A percentile compares a stretch with the other conserved stretches of the same genome.
phyloP scores from a whole-genome alignment of 2,329 filamentous ascomycete genomes.

The Blumeria hordei region DNA sequence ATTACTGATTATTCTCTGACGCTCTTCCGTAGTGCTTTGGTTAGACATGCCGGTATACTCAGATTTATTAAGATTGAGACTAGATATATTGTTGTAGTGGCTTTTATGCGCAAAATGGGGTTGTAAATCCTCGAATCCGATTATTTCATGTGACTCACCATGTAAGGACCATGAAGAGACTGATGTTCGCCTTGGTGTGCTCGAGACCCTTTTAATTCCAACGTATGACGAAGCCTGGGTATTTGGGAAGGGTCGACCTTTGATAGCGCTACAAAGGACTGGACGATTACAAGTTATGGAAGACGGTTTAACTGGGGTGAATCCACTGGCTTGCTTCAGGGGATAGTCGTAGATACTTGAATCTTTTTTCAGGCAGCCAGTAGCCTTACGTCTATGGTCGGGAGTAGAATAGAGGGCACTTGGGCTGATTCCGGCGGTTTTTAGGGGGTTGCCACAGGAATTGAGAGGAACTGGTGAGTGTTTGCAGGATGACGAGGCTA shows the following conservation, averaged over 20 bases:
- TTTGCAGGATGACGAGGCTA: no score
- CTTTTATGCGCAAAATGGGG: not conserved
- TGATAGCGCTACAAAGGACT: not conserved
- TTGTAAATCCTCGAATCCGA: constrained; percentile 5
- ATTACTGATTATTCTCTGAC: constrained; percentile 14
- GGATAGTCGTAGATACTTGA: not conserved
- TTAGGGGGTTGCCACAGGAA: not conserved
- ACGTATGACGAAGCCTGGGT: not conserved
- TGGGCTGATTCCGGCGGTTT: not conserved
- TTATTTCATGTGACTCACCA: constrained; percentile 5
- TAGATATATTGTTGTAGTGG: constrained; percentile 9
- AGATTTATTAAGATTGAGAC: constrained; percentile 8
- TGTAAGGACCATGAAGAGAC: not conserved
- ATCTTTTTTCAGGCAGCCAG: not conserved
- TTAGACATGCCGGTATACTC: constrained; percentile 12
- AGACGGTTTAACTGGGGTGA: not conserved
- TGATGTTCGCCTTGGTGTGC: not conserved
- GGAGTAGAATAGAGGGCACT: not conserved
- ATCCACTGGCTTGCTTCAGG: not conserved
- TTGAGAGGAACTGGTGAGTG: not conserved
- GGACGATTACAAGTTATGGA: not conserved
- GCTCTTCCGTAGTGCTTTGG: constrained; percentile 12
- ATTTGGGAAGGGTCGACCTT: not conserved
- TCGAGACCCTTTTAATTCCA: not conserved
- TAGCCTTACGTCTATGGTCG: not conserved